Evolutionary conservation across 805 yeast species (phyloP).

Genomic region (Cyberlindnera veronae): DNA sequence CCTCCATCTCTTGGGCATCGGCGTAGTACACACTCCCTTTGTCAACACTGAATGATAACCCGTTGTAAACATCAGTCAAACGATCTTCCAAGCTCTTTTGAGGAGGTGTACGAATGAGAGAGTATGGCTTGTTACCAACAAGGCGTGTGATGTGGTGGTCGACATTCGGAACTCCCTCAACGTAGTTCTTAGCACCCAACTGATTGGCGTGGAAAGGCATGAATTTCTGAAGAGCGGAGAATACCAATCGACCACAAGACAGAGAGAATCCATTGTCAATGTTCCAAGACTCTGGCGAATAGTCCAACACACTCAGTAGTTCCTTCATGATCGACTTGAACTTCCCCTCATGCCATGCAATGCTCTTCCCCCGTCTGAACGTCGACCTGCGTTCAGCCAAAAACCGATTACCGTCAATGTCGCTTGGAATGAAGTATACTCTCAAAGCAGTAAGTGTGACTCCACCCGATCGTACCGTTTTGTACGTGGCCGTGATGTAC

Average conservation of each 20-base stretch:
- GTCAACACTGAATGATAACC: conserved; percentile 11
- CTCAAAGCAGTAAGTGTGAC: conserved; percentile 33
- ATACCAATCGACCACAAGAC: conserved; percentile 11
- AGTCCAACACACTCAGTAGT: conserved; percentile 43
- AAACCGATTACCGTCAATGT: conserved; percentile 33
- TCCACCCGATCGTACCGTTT: conserved; percentile 13
- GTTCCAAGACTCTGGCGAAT: conserved; percentile 36
- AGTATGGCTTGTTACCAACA: conserved; percentile 16
- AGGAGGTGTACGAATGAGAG: background rate
- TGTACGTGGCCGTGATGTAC: conserved; percentile 43
- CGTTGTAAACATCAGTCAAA: conserved; percentile 16
- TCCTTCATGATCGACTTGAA: conserved; percentile 33
- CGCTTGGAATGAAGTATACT: conserved; percentile 47
- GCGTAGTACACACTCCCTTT: conserved; percentile 9
- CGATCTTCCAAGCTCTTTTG: conserved; percentile 12
- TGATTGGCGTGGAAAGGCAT: conserved; percentile 15
- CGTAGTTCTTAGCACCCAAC: conserved; percentile 16
- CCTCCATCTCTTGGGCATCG: conserved; percentile 32
- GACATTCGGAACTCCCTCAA: conserved; percentile 15
- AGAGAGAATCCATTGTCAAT: background rate
- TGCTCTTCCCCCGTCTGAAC: conserved; percentile 33
- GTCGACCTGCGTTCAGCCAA: conserved; percentile 35
- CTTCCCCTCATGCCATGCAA: conserved; percentile 32
- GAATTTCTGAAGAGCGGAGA: conserved; percentile 18
- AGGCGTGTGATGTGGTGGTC: conserved; percentile 36